A percentile compares a stretch with the other conserved stretches of the same genome.
phyloP scores from a whole-genome alignment of 495 filamentous ascomycete species.

The Aspergillus kassunensis region DNA sequence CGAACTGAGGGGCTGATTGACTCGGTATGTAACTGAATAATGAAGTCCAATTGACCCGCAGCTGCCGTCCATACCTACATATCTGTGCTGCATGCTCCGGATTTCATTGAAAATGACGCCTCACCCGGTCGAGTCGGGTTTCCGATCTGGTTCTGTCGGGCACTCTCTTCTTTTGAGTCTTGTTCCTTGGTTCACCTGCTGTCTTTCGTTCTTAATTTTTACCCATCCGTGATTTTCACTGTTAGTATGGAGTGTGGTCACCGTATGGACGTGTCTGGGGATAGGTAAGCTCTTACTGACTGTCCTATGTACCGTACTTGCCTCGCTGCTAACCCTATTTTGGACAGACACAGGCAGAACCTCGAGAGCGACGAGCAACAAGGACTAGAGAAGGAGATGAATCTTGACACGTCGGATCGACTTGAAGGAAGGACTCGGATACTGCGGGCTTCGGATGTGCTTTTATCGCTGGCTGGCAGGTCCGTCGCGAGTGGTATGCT shows the following conservation, averaged over 20 bases:
- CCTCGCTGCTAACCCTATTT: too few relatives aligned
- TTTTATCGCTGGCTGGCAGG: constrained; percentile 22
- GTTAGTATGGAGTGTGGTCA: constrained; percentile 5
- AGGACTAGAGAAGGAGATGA: constrained; percentile 19
- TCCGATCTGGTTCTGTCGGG: too few relatives aligned
- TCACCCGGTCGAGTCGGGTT: constrained; percentile 15
- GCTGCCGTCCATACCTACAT: neutral
- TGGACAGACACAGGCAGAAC: too few relatives aligned
- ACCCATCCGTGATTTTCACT: too few relatives aligned
- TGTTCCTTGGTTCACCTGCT: neutral
- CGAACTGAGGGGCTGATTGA: too few relatives aligned
- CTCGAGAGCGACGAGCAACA: constrained; percentile 8
- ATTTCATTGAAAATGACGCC: constrained; percentile 27
- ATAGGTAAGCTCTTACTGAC: constrained; percentile 17
- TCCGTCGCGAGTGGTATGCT: constrained; percentile 18
- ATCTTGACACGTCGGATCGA: constrained; percentile 11
- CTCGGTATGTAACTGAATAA: too few relatives aligned
- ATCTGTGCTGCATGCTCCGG: neutral
- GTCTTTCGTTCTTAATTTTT: neutral
- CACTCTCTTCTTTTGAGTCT: constrained; percentile 8
- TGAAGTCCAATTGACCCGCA: too few relatives aligned
- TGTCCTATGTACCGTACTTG: too few relatives aligned
- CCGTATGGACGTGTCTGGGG: constrained; percentile 3
- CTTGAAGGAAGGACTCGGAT: constrained; percentile 17
- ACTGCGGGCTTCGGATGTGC: constrained; percentile 21